Evolutionary conservation across 768 basidiomycete genomes (phyloP).

Genomic region (Russula emetica): DNA sequence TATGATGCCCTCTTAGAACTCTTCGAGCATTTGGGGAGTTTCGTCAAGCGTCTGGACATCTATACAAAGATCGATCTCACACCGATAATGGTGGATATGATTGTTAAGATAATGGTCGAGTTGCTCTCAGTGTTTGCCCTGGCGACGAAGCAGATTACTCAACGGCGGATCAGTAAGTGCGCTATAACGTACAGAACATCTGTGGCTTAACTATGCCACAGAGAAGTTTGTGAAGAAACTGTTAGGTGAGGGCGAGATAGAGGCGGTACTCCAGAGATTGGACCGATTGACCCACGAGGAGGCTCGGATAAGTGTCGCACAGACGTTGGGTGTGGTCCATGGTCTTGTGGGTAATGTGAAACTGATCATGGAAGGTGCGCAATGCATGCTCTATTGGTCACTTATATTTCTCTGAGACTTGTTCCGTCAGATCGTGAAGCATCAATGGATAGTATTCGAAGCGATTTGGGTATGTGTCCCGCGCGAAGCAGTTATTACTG

Average conservation of each 20-base stretch:
- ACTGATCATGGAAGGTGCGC: not conserved
- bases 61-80: not conserved
- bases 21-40: not conserved
- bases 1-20: not conserved
- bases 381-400: rapidly evolving
- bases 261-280: not conserved
- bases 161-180: not conserved
- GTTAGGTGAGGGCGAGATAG: conserved; percentile 5
- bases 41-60: not conserved
- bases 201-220: not conserved
- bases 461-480: not conserved
- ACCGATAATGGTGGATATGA: not conserved
- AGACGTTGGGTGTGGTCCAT: not conserved
- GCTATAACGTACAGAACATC: not conserved
- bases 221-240: conserved; percentile 13
- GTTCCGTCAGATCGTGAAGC: not conserved
- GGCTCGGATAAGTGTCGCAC: not conserved
- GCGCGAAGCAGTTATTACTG: not conserved
- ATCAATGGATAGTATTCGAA: not conserved
- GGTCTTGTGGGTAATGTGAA: not conserved
- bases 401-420: not conserved
- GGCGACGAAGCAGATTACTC: not conserved
- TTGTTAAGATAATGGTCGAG: not conserved
- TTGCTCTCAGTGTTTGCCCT: not conserved
- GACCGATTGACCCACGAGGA: conserved; percentile 12